These are phyloP conservation scores for Peniophora sp. DNA, from an alignment of 1,284 basidiomycete genomes.

Conservation along the genomic window DNA sequence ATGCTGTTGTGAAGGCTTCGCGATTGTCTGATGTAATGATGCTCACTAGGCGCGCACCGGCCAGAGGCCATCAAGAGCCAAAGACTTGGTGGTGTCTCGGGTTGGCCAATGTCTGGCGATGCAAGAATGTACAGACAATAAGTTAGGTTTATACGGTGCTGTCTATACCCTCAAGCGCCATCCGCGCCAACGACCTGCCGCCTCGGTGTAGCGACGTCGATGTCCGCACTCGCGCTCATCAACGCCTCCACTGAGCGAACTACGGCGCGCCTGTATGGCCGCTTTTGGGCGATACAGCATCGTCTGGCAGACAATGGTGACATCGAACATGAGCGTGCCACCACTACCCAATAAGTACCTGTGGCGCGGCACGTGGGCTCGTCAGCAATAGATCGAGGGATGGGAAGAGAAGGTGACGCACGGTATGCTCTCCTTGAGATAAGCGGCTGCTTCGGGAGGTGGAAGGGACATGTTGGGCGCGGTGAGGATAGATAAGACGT, in stretches of 20 bases:
- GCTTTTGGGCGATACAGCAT: slow-evolving; percentile 32
- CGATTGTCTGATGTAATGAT: no score
- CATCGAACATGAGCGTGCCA: slow-evolving; percentile 85
- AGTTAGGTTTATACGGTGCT: neutral
- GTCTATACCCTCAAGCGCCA: neutral
- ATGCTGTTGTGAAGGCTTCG: no score
- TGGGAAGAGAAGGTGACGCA: slow-evolving; percentile 20
- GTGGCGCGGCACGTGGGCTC: neutral
- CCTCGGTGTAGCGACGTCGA: slow-evolving; percentile 9
- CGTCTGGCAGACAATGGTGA: slow-evolving; percentile 72
- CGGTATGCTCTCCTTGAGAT: slow-evolving; percentile 70
- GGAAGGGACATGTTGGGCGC: slow-evolving; percentile 51
- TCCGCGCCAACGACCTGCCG: neutral
- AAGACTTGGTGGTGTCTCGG: no score
- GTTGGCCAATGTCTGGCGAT: neutral
- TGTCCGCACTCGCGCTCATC: slow-evolving; percentile 6
- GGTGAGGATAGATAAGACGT: slow-evolving; percentile 77
- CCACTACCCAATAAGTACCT: slow-evolving; percentile 84
- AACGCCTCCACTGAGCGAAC: slow-evolving; percentile 5
- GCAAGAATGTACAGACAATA: neutral
- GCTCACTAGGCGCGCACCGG: no score
- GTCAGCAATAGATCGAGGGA: neutral
- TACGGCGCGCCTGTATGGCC: slow-evolving; percentile 10
- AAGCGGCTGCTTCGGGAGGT: slow-evolving; percentile 45
- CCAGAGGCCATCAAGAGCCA: no score